Percentiles rank a stretch among this genome's conserved stretches.
phyloP scores from a whole-genome alignment of 495 filamentous ascomycete genomes.

The Xylaria scruposa region DNA sequence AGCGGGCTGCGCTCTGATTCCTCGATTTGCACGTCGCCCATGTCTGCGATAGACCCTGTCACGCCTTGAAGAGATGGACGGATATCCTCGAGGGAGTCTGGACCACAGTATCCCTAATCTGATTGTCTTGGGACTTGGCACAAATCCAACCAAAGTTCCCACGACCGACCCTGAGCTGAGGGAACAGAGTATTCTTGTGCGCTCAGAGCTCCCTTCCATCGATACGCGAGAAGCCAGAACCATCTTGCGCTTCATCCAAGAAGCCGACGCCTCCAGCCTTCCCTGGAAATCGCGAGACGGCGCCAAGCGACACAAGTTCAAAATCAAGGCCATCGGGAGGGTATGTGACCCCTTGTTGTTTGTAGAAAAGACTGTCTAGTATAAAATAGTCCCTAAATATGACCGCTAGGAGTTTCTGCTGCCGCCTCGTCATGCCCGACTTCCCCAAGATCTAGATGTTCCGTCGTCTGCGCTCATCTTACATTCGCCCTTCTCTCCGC shows the following conservation, averaged over 20 bases:
- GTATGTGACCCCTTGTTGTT: constrained; percentile 59
- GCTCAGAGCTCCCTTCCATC: constrained; percentile 71
- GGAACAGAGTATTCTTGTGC: constrained; percentile 65
- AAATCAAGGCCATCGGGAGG: constrained; percentile 75
- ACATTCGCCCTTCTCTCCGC: constrained; percentile 87
- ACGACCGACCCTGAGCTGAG: constrained; percentile 58
- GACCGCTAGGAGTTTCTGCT: constrained; percentile 54
- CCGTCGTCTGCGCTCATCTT: constrained; percentile 59
- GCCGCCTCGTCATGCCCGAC: constrained; percentile 58
- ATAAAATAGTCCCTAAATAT: constrained; percentile 26
- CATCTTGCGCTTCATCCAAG: constrained; percentile 71
- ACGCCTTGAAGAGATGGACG: constrained; percentile 69
- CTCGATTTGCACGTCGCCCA: constrained; percentile 20
- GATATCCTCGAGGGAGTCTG: constrained; percentile 80
- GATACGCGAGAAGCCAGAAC: constrained; percentile 67
- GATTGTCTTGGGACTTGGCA: constrained; percentile 74
- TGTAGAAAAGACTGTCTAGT: background rate
- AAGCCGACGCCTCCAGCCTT: constrained; percentile 65
- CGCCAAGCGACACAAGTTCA: constrained; percentile 60
- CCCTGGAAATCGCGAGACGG: constrained; percentile 63
- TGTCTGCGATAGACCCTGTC: constrained; percentile 11
- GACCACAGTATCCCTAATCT: constrained; percentile 83
- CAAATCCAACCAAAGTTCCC: constrained; percentile 37
- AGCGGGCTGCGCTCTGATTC: constrained; percentile 20
- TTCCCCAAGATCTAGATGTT: constrained; percentile 53